phyloP scores from a whole-genome alignment of 768 basidiomycete species.

The Termitomyces sp. region DNA sequence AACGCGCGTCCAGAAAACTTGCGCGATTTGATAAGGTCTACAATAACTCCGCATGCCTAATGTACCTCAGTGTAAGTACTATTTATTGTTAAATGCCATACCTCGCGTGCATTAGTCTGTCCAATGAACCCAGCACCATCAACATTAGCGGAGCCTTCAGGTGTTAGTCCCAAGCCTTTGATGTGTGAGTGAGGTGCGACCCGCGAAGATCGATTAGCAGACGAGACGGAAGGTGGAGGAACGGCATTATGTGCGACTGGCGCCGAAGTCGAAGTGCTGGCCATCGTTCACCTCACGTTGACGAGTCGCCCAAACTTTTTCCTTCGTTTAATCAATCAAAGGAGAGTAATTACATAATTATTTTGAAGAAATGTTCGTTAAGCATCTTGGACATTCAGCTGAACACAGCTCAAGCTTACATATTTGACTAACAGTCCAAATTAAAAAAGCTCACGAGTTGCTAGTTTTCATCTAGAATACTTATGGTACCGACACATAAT shows the following conservation, averaged over 20 bases:
- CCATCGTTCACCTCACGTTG: constrained; percentile 3
- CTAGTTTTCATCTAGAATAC: too few relatives aligned
- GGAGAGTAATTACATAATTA: constrained; percentile 1
- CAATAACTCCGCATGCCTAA: constrained; percentile 87
- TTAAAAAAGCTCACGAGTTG: too few relatives aligned
- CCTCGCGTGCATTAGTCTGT: constrained; percentile 87
- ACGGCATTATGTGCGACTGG: constrained; percentile 71
- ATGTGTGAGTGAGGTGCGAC: constrained; percentile 95
- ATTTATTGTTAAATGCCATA: constrained; percentile 23
- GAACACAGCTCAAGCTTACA: too few relatives aligned
- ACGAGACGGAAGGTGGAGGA: constrained; percentile 57
- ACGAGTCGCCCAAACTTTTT: neutral
- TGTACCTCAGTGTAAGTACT: neutral
- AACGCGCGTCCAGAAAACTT: constrained; percentile 93
- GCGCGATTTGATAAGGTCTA: constrained; percentile 84
- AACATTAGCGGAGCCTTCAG: constrained; percentile 72
- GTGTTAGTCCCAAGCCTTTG: constrained; percentile 86
- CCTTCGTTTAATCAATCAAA: too few relatives aligned
- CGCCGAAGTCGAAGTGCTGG: constrained; percentile 36
- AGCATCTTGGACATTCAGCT: too few relatives aligned
- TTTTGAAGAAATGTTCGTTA: neutral
- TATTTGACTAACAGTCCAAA: neutral
- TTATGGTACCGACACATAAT: too few relatives aligned
- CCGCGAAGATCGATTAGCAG: constrained; percentile 64
- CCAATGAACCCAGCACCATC: constrained; percentile 88